Base-by-base conservation (phyloP, 345 rosid species). In the Gossypium sturtianum region DNA sequence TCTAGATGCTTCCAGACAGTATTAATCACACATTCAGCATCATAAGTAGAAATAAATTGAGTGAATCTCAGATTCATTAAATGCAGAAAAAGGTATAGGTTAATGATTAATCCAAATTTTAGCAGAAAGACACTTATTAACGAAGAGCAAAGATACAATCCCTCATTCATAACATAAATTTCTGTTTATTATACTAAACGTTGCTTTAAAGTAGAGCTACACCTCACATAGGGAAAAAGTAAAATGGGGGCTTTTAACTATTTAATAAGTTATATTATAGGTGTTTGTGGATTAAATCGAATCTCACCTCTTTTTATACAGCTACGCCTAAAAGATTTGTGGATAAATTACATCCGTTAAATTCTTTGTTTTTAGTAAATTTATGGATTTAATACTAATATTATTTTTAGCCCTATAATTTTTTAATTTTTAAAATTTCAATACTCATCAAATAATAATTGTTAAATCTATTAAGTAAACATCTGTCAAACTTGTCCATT, bases 261-360 rank as follows among this genome's bases (percentile, higher is more conserved):
- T 62, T 27, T 27, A 27, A 27, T 27, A 27, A 27, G 4, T 27
- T 27, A 27, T 27, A 63, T 20, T 45, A 75, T 12, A 58, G n/a
- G 61, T 34, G 61, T 63, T 65, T 60, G 83, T 77, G 83, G 83
- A 79, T 81, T 77, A 81, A 80, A 74, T 62, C 83, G 19, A 83
- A 81, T 79, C 78, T 77, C 71, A 60, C 75, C 79, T 79, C 62
- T 69, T 69, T 70, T 68, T 71, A 71, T 61, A 61, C 82, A 81
- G 75, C 76, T 71, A 67, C 76, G 78, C 17, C 74, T 56, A 71
- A 72, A 68, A 23, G 41, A 13, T 43, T 44, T 43, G 41, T 57
- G 38, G 12, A 34, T 34, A 4, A 34, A 34, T 4, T 34, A 34
- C 38, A 34, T 34, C 6, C 6, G 6, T 34, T 34, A 34, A 34